Evolutionary conservation across 2,329 filamentous ascomycete species (phyloP), one percentile per base, ranked within the genome.

Genomic region (Exserohilum rostratum): DNA sequence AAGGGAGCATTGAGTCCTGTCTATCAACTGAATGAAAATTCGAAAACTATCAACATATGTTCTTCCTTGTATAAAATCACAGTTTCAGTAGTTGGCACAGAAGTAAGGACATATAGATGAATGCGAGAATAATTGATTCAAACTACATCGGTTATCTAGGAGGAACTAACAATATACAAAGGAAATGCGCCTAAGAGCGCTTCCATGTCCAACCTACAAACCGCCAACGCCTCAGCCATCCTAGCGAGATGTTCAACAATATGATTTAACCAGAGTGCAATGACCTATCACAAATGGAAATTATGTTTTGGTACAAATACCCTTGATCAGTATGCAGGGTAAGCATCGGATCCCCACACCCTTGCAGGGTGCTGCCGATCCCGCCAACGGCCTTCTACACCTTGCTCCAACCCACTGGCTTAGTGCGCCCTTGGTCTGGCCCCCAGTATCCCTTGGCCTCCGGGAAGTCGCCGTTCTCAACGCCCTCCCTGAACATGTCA

Each of bases 401-500:
- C 44, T 68, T 72, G 35, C 68, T 64, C 73, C 73, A 75, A 4
- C 73, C 73, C 33, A 72, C 54, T 11, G 64, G 60, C 58, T 71
- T 66, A 12, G 61, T 58, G 39, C 63, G 58, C 2, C 73, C 73
- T 49, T 76, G 68, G 17, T 75, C 60, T 22, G 64, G 54, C 10
- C 72, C 72, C 77, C 78, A 80, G 55, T 74, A 80, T 20, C 71
- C 67, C 34, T 66, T 68, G 22, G 65, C 64, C 0, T 70, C 67
- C 3, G 62, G 67, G 57, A 76, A 79, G 25, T 77, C 73, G 15
- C 78, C 77, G 6, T 74, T 65, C 29, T 69, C 67, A 25, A 67
- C 60, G n/a, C 72, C 67, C 37, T 77, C 66, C 12, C 64, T 56
- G 60, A 74, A 80, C 34, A 75, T 49, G n/a, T 60, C 50, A 11